These are phyloP conservation scores for Monosporascus ibericus DNA, from an alignment of 2,329 filamentous ascomycete genomes.

Conservation along the genomic window DNA sequence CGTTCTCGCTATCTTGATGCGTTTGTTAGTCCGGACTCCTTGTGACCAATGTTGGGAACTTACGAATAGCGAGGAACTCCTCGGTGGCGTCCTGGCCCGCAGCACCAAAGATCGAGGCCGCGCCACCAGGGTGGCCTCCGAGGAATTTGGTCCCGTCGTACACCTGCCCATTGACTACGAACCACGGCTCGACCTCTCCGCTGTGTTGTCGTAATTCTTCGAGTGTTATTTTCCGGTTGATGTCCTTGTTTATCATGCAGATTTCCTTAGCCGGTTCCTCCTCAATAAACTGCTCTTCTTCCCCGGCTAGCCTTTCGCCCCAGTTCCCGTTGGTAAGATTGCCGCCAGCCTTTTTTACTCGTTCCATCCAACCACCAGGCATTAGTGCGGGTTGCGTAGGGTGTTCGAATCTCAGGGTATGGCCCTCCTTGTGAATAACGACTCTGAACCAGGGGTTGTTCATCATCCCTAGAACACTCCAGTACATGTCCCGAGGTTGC, in stretches of 20 bases:
- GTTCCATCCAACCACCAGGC: conserved; percentile 88
- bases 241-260: conserved; percentile 66
- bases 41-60: conserved; percentile 35
- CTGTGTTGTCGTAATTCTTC: conserved; percentile 68
- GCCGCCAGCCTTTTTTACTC: conserved; percentile 75
- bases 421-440: conserved; percentile 62
- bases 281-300: conserved; percentile 33
- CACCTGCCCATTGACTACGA: conserved; percentile 81
- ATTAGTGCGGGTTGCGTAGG: conserved; percentile 75
- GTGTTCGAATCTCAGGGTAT: conserved; percentile 72
- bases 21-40: conserved; percentile 2
- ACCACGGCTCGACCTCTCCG: conserved; percentile 67
- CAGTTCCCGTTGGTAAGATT: conserved; percentile 77
- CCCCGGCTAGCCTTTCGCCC: conserved; percentile 64
- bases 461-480: conserved; percentile 95
- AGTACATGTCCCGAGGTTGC: conserved; percentile 91
- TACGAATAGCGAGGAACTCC: conserved; percentile 88
- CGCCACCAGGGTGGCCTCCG: conserved; percentile 78
- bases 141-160: conserved; percentile 82
- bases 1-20: conserved; percentile 76
- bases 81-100: conserved; percentile 80
- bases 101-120: conserved; percentile 73
- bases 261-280: conserved; percentile 58
- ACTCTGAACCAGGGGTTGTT: conserved; percentile 93
- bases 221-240: conserved; percentile 59